A percentile compares a stretch with the other conserved stretches of the same genome.
Conservation (phyloP, 345 rosid genomes). For the Triadica sebifera region DNA sequence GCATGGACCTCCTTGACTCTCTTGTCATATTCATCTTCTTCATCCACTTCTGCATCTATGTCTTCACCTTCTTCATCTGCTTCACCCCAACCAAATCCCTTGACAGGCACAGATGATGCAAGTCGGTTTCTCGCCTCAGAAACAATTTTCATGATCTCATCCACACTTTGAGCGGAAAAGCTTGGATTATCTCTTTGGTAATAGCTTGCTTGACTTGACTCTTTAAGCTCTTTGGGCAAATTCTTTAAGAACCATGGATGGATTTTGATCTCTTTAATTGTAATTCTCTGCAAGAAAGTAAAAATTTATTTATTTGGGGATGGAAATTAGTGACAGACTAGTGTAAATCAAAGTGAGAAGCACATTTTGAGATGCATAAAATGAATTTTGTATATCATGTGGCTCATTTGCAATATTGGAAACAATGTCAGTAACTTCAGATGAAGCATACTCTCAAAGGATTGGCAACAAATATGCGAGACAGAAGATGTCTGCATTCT, state of each 20-base stretch:
- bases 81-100: conserved; percentile 74
- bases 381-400: not conserved
- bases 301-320: not conserved
- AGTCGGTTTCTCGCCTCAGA: conserved; percentile 79
- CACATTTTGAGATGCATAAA: not conserved
- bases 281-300: conserved; percentile 25
- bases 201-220: conserved; percentile 70
- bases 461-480: conserved; percentile 78
- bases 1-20: conserved; percentile 86
- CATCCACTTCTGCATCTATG: conserved; percentile 56
- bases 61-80: conserved; percentile 59
- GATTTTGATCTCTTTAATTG: conserved; percentile 30
- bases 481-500: conserved; percentile 74
- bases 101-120: conserved; percentile 45
- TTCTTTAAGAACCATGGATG: conserved; percentile 97
- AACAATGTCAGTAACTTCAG: not conserved
- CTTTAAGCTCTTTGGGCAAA: conserved; percentile 81
- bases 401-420: not conserved
- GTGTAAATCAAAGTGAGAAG: not conserved
- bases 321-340: not conserved
- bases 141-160: conserved; percentile 88
- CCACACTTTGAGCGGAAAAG: conserved; percentile 72
- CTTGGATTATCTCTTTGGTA: conserved; percentile 71
- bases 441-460: conserved; percentile 53
- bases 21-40: conserved; percentile 88